Evolutionary conservation across 2,329 filamentous ascomycete genomes (phyloP), one percentile per base, ranked within the genome.

Genomic region (Thielaviopsis populi): DNA sequence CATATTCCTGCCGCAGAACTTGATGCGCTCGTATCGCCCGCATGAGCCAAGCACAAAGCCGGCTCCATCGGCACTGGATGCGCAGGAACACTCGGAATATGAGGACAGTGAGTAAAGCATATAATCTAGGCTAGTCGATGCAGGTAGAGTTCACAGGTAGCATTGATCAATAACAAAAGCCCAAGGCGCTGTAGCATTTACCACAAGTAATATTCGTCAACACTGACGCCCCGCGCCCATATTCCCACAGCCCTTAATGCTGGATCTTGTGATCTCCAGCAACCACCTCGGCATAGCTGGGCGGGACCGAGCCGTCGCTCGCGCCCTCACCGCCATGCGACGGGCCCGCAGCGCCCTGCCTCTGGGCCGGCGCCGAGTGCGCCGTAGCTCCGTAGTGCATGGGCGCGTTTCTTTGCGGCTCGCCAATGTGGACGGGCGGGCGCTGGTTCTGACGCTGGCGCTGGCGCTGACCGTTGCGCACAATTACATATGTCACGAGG

Each of bases 191-290:
- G 17, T 33, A 10, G 24, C 24, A 37, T 30, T 33, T 5, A n/a
- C 50, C 13, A 10, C 17, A 10, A 8, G 27, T 17, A 30, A 33
- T 54, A 30, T 30, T 24, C 48, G 11, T 13, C 24, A 27, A 22
- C 24, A 15, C 48, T 13, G 15, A 22, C 24, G 5, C 48, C 27
- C 22, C 4, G 5, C 15, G 10, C 37, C 15, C 30, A 27, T 2
- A 33, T 17, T n/a, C 24, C 24, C 15, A n/a, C 27, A 7, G 27
- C 53, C 11, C 41, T 59, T 62, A 61, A 53, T 60, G 40, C 79
- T 97, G 94, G 61, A 96, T 80, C 81, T 97, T 97, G 75, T 96
- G 77, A 72, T 97, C 92, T 0, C 89, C 91, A 70, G 86, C 86
- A 66, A 96, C 86, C 59, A 90, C 92, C 75, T 96, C 89, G 17